phyloP scores from a whole-genome alignment of 1,284 basidiomycete genomes.

The Leccinum brunneo-olivaceum region DNA sequence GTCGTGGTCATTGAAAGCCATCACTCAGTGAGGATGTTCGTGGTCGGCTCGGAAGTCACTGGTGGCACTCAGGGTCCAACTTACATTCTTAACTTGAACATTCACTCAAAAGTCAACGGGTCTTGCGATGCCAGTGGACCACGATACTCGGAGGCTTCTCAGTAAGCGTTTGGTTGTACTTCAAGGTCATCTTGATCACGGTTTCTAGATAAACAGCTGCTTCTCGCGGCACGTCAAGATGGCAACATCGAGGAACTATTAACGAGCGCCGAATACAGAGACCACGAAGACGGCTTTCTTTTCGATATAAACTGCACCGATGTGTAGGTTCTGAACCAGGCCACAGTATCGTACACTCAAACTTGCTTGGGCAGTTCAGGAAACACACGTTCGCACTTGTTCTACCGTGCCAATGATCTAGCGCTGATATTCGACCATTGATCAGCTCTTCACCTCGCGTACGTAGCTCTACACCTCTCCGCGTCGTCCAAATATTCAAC shows the following conservation, averaged over 20 bases:
- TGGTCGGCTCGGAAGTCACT: no score
- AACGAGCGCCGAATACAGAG: constrained; percentile 15
- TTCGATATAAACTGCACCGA: constrained; percentile 30
- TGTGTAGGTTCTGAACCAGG: no score
- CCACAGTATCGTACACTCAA: constrained; percentile 6
- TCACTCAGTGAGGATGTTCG: no score
- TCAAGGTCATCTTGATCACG: not conserved
- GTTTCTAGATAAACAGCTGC: constrained; percentile 24
- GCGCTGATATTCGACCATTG: constrained; percentile 11
- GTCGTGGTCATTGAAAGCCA: constrained; percentile 11
- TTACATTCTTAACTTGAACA: no score
- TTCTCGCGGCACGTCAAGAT: constrained; percentile 22
- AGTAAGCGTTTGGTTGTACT: constrained; percentile 10
- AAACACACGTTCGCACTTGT: constrained; percentile 26
- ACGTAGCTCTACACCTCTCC: constrained; percentile 8
- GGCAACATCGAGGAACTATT: constrained; percentile 28
- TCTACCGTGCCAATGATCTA: constrained; percentile 1
- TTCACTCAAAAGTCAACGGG: no score
- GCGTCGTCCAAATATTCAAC: not conserved
- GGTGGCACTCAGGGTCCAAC: no score
- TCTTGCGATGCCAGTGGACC: constrained; percentile 15
- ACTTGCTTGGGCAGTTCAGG: constrained; percentile 13
- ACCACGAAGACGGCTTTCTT: constrained; percentile 18
- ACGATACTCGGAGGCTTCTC: constrained; percentile 16
- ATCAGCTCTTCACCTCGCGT: constrained; percentile 30